Percentiles rank a stretch among this genome's conserved stretches.
Evolutionary conservation across 352 stramenopile species (phyloP).

Genomic region (Pythium scleroteichum): DNA sequence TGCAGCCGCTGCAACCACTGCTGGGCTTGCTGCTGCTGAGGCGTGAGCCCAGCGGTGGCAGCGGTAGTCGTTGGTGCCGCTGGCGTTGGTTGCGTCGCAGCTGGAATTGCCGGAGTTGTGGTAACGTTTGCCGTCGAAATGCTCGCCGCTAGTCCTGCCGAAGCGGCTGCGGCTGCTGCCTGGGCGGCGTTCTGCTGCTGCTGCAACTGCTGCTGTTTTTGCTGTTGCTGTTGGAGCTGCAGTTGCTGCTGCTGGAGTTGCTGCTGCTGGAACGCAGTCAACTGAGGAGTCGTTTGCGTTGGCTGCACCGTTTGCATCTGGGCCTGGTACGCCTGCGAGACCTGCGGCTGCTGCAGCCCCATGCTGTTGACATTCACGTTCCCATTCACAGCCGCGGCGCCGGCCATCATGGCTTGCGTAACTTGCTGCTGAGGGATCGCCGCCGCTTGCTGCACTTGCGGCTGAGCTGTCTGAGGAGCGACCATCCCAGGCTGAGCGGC

Average conservation of each 20-base stretch:
- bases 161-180: neutral
- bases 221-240: slow-evolving; percentile 4
- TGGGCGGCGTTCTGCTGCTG: slow-evolving; percentile 9
- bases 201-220: slow-evolving; percentile 7
- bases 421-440: neutral
- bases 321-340: neutral
- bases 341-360: neutral
- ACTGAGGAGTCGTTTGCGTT: neutral
- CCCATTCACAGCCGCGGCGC: slow-evolving; percentile 14
- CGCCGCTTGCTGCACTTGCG: neutral
- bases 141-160: neutral
- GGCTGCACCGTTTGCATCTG: slow-evolving; percentile 3
- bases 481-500: slow-evolving; percentile 14
- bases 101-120: slow-evolving; percentile 11
- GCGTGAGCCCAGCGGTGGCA: slow-evolving; percentile 17
- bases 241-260: slow-evolving; percentile 7
- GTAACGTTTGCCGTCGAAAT: neutral
- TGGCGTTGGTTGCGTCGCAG: slow-evolving; percentile 14
- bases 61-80: slow-evolving; percentile 26
- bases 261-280: slow-evolving; percentile 16
- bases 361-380: slow-evolving; percentile 27
- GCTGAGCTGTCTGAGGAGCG: slow-evolving; percentile 15
- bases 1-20: slow-evolving; percentile 83
- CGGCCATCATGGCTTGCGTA: slow-evolving; percentile 14
- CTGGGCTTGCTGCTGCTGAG: slow-evolving; percentile 55